phyloP scores from a whole-genome alignment of 1,139 yeast genomes.

The Candida albicans region DNA sequence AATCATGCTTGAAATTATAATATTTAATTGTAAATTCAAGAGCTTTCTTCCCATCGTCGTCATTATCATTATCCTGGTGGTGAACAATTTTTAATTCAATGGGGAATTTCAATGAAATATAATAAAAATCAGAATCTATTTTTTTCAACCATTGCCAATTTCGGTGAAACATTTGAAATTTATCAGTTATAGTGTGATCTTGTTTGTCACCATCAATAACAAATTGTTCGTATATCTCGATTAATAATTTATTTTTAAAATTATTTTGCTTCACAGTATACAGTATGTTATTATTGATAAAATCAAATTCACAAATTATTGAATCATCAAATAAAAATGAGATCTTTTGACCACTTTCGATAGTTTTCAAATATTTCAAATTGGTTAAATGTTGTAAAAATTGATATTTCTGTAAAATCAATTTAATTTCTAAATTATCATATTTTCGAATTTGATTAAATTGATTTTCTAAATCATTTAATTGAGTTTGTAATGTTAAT shows the following conservation, averaged over 20 bases:
- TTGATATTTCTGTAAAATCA: constrained; percentile 24
- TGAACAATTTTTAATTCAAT: constrained; percentile 11
- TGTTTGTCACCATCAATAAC: constrained; percentile 3
- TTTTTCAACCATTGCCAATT: constrained; percentile 22
- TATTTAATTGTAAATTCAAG: constrained; percentile 16
- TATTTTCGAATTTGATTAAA: constrained; percentile 13
- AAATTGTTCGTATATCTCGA: constrained; percentile 2
- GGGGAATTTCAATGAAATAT: constrained; percentile 31
- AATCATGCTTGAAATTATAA: constrained; percentile 13
- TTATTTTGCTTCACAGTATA: constrained; percentile 4
- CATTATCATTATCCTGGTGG: constrained; percentile 5
- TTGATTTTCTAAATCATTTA: constrained; percentile 22
- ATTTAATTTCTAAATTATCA: constrained; percentile 15
- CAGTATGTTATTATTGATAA: constrained; percentile 10
- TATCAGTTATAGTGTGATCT: constrained; percentile 7
- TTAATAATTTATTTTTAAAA: constrained; percentile 14
- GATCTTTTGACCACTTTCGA: constrained; percentile 3
- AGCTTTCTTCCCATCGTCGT: too few relatives aligned
- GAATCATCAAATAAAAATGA: constrained; percentile 19
- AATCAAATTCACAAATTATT: constrained; percentile 17
- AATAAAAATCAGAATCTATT: constrained; percentile 31
- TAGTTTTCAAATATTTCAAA: constrained; percentile 17
- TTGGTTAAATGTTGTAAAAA: constrained; percentile 25
- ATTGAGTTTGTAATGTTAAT: constrained; percentile 18
- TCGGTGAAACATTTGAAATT: constrained; percentile 18